A percentile compares a stretch with the other conserved stretches of the same genome.
These are phyloP conservation scores for Xylariales sp. DNA, from an alignment of 2,329 filamentous ascomycete species.

Conservation along the genomic window DNA sequence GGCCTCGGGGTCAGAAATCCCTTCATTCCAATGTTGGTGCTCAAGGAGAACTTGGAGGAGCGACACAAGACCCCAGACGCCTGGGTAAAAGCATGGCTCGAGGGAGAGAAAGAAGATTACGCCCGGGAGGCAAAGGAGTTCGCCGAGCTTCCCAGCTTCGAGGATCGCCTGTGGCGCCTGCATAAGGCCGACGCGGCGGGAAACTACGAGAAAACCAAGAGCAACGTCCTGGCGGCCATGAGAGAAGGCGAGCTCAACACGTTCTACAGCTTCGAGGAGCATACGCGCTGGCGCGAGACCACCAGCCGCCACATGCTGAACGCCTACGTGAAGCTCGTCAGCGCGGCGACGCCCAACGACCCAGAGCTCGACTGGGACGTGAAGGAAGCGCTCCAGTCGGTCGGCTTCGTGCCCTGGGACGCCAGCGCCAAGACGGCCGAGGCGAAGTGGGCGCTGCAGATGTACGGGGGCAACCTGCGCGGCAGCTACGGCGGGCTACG, in stretches of 20 bases:
- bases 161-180: slow-evolving; percentile 2
- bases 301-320: slow-evolving; percentile 10
- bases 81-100: slow-evolving; percentile 2
- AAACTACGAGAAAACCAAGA: background rate
- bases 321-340: slow-evolving; percentile 21
- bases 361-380: slow-evolving; percentile 21
- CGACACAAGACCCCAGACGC: slow-evolving; percentile 3
- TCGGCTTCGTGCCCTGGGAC: too few relatives aligned
- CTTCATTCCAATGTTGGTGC: slow-evolving; percentile 34
- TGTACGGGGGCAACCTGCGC: slow-evolving; percentile 27
- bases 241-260: slow-evolving; percentile 11
- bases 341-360: slow-evolving; percentile 15
- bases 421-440: slow-evolving; percentile 17
- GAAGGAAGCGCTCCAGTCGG: slow-evolving; percentile 13
- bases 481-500: slow-evolving; percentile 28
- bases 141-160: background rate
- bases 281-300: slow-evolving; percentile 23
- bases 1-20: slow-evolving; percentile 43
- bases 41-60: slow-evolving; percentile 21
- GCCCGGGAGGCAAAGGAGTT: slow-evolving; percentile 20
- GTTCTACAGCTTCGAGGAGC: slow-evolving; percentile 32
- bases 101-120: slow-evolving; percentile 8
- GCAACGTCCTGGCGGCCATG: background rate
- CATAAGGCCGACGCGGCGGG: slow-evolving; percentile 1
- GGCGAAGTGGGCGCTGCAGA: slow-evolving; percentile 29